Base-by-base conservation (phyloP, 148 eudicot genomes). In the Persicaria maculosa region DNA sequence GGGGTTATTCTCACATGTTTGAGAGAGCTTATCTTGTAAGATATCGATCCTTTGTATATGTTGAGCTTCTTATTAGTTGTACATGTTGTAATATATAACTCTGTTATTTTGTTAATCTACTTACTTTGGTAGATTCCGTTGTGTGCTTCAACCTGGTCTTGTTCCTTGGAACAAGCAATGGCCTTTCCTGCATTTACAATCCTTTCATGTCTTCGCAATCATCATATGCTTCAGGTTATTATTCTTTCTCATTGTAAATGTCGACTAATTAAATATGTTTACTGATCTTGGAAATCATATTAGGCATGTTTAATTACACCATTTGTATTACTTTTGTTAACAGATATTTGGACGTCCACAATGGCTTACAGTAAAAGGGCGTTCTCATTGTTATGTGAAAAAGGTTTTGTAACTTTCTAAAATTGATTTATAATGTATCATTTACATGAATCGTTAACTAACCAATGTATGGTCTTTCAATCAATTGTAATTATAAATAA, bases 121-220 rank as follows among this genome's bases (percentile, higher is more conserved):
- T 48, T 47, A 20, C 17, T 48, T 44, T 59, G 68, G 62, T 70
- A 94, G 98, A 78, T 94, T 64, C 98, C 98, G 4, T 80, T 94
- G 75, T 95, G 98, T 74, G 90, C 87, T 81, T 95, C 97, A 36
- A 86, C 90, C 69, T 95, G 97, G 97, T 86, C 92, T 44, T 95
- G 93, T 81, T 82, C 92, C 65, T 81, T 97, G 3, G 89, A 90
- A 75, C 85, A 84, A 76, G 93, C 88, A 70, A 86, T 88, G 96
- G 80, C 76, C 81, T 94, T 88, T 72, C 87, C 96, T 11, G 97
- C 97, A 1, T 87, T 79, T 69, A 84, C 93, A 17, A 81, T 91
- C 57, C 92, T 94, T 75, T 92, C 97, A 45, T 94, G 88, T 75
- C 88, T 96, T 79, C 97, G 88, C 69, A 90, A 92, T 75, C 97